Base-by-base conservation (phyloP, 1,284 basidiomycete genomes). In the Somion occarium region DNA sequence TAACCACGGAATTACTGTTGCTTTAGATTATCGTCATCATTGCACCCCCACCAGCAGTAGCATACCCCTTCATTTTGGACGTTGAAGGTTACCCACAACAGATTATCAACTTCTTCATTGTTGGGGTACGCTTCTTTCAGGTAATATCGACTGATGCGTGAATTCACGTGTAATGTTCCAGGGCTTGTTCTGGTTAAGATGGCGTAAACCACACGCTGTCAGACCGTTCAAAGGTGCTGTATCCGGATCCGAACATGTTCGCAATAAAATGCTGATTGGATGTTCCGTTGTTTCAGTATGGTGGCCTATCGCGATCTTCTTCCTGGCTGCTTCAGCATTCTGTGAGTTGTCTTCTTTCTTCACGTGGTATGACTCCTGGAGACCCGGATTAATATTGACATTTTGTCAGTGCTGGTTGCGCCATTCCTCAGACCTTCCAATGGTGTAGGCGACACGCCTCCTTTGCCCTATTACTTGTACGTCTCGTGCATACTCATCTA, bases 31-130 rank as follows among this genome's bases (percentile, higher is more conserved):
- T 72, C 2, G 68, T 80, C 48, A 66, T 80, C 51, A 58, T 77
- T 15, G 67, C 69, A 0, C 70, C 79, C 0, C 84, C 83, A 1
- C 73, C 80, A 0, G 79, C 80, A 1, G 83, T 85, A 56, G 81
- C 79, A 0, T 86, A 83, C 57, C 68, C 80, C 11, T 82, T 85
- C 61, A 70, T 82, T 52, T 70, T 85, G 1, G 76, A 81, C 49
- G 63, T 82, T 3, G 66, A 76, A 56, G 74, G 74, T 5, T 82
- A 82, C 52, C 79, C 79, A 13, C 46, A 23, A 30, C 76, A 80
- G 39, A 74, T 79, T 12, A 71, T 80, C 51, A 74, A 77, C 54
- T 57, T 80, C 0, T 74, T 76, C 49, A 69, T 82, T 39, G 69
- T 79, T 23, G 34, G 73, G 11, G 78, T 77, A 52, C 37, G 70